These are phyloP conservation scores for Neonectria faginata DNA, from an alignment of 2,329 filamentous ascomycete genomes.

Conservation along the genomic window DNA sequence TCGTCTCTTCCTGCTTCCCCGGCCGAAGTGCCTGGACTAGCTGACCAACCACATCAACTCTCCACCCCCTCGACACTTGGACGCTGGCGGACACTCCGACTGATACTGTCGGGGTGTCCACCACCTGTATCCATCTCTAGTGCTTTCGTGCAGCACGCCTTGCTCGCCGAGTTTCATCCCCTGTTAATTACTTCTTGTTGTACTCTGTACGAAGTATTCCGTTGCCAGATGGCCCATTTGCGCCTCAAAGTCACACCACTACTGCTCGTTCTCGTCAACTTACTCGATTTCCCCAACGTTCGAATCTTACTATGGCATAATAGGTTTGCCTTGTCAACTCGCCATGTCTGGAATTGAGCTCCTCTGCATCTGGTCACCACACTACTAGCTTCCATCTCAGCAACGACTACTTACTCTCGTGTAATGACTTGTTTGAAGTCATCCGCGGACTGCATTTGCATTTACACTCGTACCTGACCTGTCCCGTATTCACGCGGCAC, in stretches of 20 bases:
- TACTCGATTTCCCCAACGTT: background rate
- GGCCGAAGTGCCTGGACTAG: slow-evolving; percentile 28
- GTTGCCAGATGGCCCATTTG: slow-evolving; percentile 10
- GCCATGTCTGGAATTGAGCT: background rate
- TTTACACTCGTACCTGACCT: slow-evolving; percentile 18
- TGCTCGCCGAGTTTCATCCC: slow-evolving; percentile 31
- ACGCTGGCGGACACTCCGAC: slow-evolving; percentile 24
- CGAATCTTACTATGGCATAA: background rate
- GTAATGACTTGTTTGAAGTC: background rate
- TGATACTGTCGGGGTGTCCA: slow-evolving; percentile 20
- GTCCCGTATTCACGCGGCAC: slow-evolving; percentile 9
- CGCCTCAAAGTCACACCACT: slow-evolving; percentile 14
- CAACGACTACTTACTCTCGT: background rate
- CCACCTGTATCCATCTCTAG: slow-evolving; percentile 12
- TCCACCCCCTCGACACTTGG: slow-evolving; percentile 26
- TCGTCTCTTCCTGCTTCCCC: slow-evolving; percentile 38
- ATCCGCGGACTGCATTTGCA: slow-evolving; percentile 14
- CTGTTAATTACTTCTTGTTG: slow-evolving; percentile 8
- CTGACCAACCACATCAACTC: slow-evolving; percentile 28
- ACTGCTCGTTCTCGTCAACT: slow-evolving; percentile 12
- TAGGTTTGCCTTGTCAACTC: background rate
- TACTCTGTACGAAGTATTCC: slow-evolving; percentile 1
- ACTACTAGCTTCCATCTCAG: background rate
- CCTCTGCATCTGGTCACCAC: background rate
- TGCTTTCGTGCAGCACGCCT: slow-evolving; percentile 34